phyloP scores from a whole-genome alignment of 1,284 basidiomycete species.

The Ceratobasidium theobromae region DNA sequence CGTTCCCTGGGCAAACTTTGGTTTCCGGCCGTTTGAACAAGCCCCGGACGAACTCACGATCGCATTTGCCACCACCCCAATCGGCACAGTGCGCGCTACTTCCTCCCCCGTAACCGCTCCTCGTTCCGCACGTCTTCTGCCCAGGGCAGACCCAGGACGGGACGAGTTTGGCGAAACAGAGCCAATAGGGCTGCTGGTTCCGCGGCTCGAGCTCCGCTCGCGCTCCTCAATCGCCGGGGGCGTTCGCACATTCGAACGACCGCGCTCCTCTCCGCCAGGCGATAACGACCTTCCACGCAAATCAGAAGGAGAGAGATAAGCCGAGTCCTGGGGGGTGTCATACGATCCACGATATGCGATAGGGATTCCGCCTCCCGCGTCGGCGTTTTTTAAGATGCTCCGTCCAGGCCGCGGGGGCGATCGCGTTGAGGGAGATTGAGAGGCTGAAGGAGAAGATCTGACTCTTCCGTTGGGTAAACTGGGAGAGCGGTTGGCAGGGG shows the following conservation, averaged over 20 bases:
- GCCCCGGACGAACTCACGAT: conserved; percentile 31
- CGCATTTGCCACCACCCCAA: conserved; percentile 21
- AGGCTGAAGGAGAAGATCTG: conserved; percentile 1
- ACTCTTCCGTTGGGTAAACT: not conserved
- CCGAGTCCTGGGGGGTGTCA: conserved; percentile 2
- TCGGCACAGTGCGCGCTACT: conserved; percentile 10
- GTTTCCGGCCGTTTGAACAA: conserved; percentile 26
- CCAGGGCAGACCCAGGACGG: conserved; percentile 14
- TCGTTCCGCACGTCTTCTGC: conserved; percentile 19
- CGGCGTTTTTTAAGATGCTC: conserved; percentile 27
- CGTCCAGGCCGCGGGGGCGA: conserved; percentile 29
- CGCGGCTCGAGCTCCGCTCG: conserved; percentile 34
- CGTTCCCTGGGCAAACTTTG: conserved; percentile 28
- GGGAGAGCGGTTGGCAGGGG: not conserved
- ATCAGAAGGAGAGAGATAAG: conserved; percentile 26
- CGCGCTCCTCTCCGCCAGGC: conserved; percentile 29
- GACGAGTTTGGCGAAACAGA: conserved; percentile 34
- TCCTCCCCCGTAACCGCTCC: conserved; percentile 25
- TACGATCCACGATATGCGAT: conserved; percentile 13
- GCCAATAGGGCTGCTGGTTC: conserved; percentile 35
- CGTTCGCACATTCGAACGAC: conserved; percentile 35
- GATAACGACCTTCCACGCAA: conserved; percentile 23
- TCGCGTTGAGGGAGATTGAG: conserved; percentile 23
- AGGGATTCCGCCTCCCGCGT: not conserved
- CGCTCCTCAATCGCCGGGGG: conserved; percentile 34